Evolutionary conservation across 2,329 filamentous ascomycete species (phyloP), one percentile per base, ranked within the genome.

Genomic region (Fusarium sp.): DNA sequence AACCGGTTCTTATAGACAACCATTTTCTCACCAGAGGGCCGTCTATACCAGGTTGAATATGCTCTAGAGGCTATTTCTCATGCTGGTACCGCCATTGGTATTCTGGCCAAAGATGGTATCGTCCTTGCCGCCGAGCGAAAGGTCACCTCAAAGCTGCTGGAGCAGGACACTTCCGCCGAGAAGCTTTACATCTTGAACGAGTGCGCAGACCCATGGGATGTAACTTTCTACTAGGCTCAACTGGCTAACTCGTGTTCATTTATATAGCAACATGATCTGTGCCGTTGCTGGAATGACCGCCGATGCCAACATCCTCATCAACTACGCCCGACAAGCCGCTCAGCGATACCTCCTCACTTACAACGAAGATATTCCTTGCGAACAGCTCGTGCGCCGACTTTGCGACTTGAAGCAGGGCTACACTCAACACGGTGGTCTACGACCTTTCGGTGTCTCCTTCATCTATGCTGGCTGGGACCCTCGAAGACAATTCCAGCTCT

Each of bases 171-270:
- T 69, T 98, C 96, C 55, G 96, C 96, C 49, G 96, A 99, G 90
- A 99, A 99, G 89, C 93, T 99, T 73, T 99, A 99, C 83, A 97
- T 97, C 76, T 85, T 99, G 75, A 99, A 99, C 75, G 96, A 99
- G 95, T 97, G 85, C 67, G 91, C 76, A 32, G 12, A 10, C 42
- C 47, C 50, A 19, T 62, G 9, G 17, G 8, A 20, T 15, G 6
- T 9, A 36, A n/a, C 7, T 7, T 14, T 10, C 10, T 11, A 2
- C 10, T 15, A 36, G 26, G 15, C 15, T 7, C 20, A n/a, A 4
- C 20, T 45, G 15, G 21, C 65, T 74, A 47, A 74, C 34, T 7
- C 34, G 7, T 28, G 8, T 24, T 17, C 7, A 9, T 39, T 20
- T 30, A 7, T 47, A 28, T 71, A 98, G 95, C 84, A 99, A 99